Conservation (phyloP, 345 rosid genomes). For the Eucalyptus fibrosa region DNA sequence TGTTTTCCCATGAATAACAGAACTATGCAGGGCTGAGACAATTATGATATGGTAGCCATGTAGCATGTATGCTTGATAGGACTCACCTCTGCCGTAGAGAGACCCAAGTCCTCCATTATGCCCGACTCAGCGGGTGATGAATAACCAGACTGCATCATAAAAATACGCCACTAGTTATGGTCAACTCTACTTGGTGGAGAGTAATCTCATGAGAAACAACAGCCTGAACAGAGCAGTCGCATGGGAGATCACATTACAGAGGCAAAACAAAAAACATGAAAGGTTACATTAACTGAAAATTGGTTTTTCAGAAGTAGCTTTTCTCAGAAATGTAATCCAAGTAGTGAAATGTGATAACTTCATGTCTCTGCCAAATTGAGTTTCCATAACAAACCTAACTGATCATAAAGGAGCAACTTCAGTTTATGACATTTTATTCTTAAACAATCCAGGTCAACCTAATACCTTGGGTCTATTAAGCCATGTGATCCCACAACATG, state of each 20-base stretch:
- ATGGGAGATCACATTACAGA: not conserved
- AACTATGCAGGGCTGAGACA: not conserved
- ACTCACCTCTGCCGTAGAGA: constrained; percentile 45
- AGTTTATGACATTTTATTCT: not conserved
- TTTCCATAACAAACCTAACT: not conserved
- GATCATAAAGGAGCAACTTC: not conserved
- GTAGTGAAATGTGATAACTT: not conserved
- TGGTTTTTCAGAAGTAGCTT: not conserved
- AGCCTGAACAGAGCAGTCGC: not conserved
- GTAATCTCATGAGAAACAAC: not conserved
- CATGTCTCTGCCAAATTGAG: not conserved
- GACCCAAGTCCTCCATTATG: constrained; percentile 48
- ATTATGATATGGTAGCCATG: not conserved
- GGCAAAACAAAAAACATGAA: not conserved
- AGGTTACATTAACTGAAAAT: not conserved
- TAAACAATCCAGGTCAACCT: not conserved
- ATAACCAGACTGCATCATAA: constrained; percentile 29
- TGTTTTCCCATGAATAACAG: not conserved
- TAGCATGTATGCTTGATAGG: not conserved
- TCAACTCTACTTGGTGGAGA: not conserved
- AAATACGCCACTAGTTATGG: not conserved
- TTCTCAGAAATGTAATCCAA: not conserved
- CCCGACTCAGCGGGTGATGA: constrained; percentile 54
- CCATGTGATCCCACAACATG: not conserved
- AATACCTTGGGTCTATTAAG: not conserved